Conservation (phyloP, 1,284 basidiomycete genomes). For the Exobasidium cylindrosporum region DNA sequence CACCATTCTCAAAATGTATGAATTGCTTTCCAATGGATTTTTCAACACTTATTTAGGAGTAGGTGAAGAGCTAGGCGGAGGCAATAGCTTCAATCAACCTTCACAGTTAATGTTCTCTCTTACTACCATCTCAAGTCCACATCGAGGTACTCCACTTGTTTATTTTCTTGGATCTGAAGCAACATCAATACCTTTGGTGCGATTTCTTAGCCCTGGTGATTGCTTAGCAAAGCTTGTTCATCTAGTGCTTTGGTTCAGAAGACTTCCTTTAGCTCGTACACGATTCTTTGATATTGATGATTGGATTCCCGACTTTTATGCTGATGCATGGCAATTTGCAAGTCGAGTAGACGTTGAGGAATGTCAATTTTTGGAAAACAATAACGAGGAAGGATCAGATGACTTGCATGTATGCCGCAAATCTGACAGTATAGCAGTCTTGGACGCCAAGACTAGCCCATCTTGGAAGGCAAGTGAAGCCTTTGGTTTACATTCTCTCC, state of each 20-base stretch:
- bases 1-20: constrained; percentile 32
- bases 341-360: neutral
- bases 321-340: constrained; percentile 16
- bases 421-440: no score
- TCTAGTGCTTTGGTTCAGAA: constrained; percentile 23
- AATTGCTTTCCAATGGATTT: constrained; percentile 28
- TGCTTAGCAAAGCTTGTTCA: constrained; percentile 30
- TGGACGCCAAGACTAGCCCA: neutral
- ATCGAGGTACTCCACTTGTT: constrained; percentile 37
- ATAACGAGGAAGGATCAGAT: neutral
- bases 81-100: neutral
- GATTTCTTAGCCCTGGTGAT: constrained; percentile 31
- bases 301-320: constrained; percentile 7
- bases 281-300: neutral
- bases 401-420: no score
- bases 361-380: neutral
- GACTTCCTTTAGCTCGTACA: neutral
- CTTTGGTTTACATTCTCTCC: constrained; percentile 10
- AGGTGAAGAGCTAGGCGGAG: neutral
- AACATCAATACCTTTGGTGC: constrained; percentile 25
- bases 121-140: constrained; percentile 32
- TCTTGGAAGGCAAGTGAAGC: neutral
- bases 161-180: constrained; percentile 32
- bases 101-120: constrained; percentile 23
- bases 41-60: constrained; percentile 23